Evolutionary conservation across 2,329 filamentous ascomycete species (phyloP).

Genomic region (Trichoderma atroviride): DNA sequence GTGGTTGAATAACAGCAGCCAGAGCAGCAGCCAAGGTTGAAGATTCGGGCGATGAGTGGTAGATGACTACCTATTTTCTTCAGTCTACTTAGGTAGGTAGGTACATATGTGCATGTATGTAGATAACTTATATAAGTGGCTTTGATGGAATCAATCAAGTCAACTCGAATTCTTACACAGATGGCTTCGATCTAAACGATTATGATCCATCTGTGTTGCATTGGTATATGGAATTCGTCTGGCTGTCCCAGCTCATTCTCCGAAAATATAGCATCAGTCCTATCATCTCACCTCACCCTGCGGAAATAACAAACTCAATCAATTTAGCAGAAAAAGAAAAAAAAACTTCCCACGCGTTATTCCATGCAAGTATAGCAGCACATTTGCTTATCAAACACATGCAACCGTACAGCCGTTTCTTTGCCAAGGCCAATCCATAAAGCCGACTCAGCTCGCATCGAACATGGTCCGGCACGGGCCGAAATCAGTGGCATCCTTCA

Average conservation of each 20-base stretch:
- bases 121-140: not conserved
- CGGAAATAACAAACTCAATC: not conserved
- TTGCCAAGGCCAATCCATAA: not conserved
- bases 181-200: not conserved
- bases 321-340: too few relatives aligned
- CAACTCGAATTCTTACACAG: not conserved
- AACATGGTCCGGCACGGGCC: conserved; percentile 16
- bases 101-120: too few relatives aligned
- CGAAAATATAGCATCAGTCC: not conserved
- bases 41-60: not conserved
- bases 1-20: not conserved
- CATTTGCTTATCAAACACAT: not conserved
- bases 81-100: too few relatives aligned
- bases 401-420: not conserved
- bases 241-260: not conserved
- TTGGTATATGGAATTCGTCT: accelerated
- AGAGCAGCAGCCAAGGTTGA: not conserved
- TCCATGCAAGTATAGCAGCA: too few relatives aligned
- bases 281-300: not conserved
- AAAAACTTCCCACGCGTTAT: not conserved
- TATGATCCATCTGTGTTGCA: not conserved
- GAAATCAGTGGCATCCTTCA: not conserved
- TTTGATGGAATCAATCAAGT: not conserved
- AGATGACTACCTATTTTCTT: too few relatives aligned
- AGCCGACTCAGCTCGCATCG: not conserved